Evolutionary conservation across 495 filamentous ascomycete species (phyloP), one percentile per base, ranked within the genome.

Genomic region (Cercophora samala): DNA sequence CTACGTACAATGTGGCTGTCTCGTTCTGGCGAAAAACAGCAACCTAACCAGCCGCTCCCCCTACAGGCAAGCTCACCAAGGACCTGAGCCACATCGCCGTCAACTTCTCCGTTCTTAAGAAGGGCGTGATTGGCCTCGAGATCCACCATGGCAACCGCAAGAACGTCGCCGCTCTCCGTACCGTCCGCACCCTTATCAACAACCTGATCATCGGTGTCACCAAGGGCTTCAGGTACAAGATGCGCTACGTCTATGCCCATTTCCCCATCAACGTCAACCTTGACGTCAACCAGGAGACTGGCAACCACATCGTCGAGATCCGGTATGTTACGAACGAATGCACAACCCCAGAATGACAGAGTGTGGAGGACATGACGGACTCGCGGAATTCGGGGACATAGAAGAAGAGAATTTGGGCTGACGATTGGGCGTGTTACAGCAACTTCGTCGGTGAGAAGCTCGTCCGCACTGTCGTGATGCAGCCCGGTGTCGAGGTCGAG

Each of bases 391-490:
- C n/a, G 26, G 52, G 18, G 13, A 19, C 6, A 11, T 26, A 60
- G 59, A 66, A 60, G 29, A 19, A 46, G 60, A 63, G 60, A 63
- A 65, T 66, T 65, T 62, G 66, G 58, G 70, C 78, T 82, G 74
- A 81, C 64, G 15, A 22, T 54, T 51, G 58, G 54, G 52, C 32
- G 59, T 32, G n/a, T 3, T 64, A 71, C 75, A 95, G 93, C 78
- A 99, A 99, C 87, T 99, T 98, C 87, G 87, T 99, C 76, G 95
- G 95, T 79, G 95, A 99, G 91, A 99, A 99, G 92, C 94, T 97
- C 79, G 91, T 98, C 76, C 93, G 95, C 75, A 87, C 87, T 71
- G 89, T 99, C 72, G 85, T 86, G 70, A 93, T 96, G 88, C 90
- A 91, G 73, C 78, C 87, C 64, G 95, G 93, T 81, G 95, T 99